Percentiles rank a stretch among this genome's conserved stretches.
Evolutionary conservation across 2,329 filamentous ascomycete species (phyloP).

Genomic region (Neofusicoccum cordaticola): DNA sequence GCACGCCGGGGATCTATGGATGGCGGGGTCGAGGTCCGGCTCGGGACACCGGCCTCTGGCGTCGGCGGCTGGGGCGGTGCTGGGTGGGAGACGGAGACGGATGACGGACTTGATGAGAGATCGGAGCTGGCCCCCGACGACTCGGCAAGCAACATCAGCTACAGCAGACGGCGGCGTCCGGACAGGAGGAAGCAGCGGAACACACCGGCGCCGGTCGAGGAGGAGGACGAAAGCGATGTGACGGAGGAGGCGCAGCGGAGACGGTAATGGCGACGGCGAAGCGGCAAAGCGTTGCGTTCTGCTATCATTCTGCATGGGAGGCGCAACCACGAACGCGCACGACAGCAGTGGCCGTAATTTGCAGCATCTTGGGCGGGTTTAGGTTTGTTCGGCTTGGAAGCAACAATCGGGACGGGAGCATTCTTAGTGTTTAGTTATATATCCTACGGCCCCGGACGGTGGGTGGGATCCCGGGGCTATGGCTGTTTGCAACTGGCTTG

Average conservation of each 20-base stretch:
- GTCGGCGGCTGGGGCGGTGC: constrained; percentile 24
- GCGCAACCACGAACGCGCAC: neutral
- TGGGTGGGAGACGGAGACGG: constrained; percentile 32
- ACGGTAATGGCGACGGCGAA: neutral
- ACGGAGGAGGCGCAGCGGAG: constrained; percentile 4
- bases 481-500: constrained; percentile 11
- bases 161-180: constrained; percentile 63
- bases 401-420: neutral
- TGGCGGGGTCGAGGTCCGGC: constrained; percentile 42
- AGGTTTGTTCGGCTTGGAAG: neutral
- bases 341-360: neutral
- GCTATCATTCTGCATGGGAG: constrained; percentile 1
- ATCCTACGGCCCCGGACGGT: constrained; percentile 2
- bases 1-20: constrained; percentile 49
- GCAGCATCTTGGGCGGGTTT: neutral
- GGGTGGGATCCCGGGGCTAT: neutral
- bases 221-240: constrained; percentile 53
- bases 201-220: constrained; percentile 70
- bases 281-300: neutral
- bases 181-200: constrained; percentile 67
- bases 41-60: constrained; percentile 51
- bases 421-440: constrained; percentile 7
- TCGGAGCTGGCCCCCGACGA: constrained; percentile 69
- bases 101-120: constrained; percentile 37
- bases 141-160: constrained; percentile 76